Evolutionary conservation across 768 basidiomycete species (phyloP).

Genomic region (Pleurotus tuber-regium): DNA sequence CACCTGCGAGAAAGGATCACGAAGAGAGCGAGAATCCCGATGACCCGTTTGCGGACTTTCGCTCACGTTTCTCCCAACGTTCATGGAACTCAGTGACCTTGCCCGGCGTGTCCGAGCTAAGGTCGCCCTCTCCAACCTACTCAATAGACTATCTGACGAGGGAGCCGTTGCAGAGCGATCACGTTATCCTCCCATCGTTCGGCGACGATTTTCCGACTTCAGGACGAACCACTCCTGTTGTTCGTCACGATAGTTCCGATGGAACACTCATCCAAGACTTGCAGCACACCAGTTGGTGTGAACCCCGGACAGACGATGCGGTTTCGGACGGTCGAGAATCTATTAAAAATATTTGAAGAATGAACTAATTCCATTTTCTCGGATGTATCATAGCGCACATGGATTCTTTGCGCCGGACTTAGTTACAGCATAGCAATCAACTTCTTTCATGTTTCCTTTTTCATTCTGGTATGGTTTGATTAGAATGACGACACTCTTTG

Average conservation of each 20-base stretch:
- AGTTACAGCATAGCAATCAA: not conserved
- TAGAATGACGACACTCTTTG: slow-evolving; percentile 4
- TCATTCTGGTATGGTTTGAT: too few relatives aligned
- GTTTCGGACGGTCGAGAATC: too few relatives aligned
- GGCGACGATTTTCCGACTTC: slow-evolving; percentile 26
- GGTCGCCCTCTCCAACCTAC: slow-evolving; percentile 5
- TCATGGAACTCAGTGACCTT: slow-evolving; percentile 7
- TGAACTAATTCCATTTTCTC: too few relatives aligned
- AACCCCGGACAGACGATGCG: slow-evolving; percentile 4
- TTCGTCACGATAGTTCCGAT: slow-evolving; percentile 22
- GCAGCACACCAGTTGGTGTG: slow-evolving; percentile 10
- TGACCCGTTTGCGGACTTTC: slow-evolving; percentile 9
- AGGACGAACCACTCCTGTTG: slow-evolving; percentile 27
- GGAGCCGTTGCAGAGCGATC: slow-evolving; percentile 11
- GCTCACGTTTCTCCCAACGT: not conserved
- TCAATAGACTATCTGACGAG: slow-evolving; percentile 6
- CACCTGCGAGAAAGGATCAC: not conserved
- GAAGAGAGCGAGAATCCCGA: slow-evolving; percentile 4
- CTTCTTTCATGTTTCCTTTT: not conserved
- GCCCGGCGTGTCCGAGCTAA: slow-evolving; percentile 3
- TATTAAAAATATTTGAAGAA: too few relatives aligned
- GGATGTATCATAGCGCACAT: not conserved
- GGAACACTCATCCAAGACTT: slow-evolving; percentile 22
- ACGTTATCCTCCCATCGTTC: slow-evolving; percentile 13
- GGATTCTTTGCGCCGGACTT: not conserved